Evolutionary conservation across 2,329 filamentous ascomycete species (phyloP), one percentile per base, ranked within the genome.

Genomic region (Chaetothyriales sp.): DNA sequence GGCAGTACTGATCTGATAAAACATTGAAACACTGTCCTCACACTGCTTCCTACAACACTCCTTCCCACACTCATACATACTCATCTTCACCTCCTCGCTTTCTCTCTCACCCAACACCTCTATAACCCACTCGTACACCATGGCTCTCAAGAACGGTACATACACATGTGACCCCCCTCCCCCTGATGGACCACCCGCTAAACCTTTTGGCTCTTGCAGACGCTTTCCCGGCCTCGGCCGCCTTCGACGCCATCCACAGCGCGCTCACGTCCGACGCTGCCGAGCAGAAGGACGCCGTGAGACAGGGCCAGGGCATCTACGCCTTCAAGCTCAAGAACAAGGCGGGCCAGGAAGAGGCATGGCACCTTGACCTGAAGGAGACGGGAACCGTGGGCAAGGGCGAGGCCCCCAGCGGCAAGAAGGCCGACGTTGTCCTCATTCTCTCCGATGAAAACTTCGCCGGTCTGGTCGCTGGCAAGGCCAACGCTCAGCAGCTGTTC

Each of bases 291-390:
- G 83, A 89, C 60, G 89, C 90, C 61, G 83, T 97, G 70, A 90
- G 94, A 72, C 81, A 88, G 67, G 90, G 82, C 66, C 84, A 84
- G 63, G 88, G 85, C 55, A 75, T 97, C 68, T 95, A 94, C 69
- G 83, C 83, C 55, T 97, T 98, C 73, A 88, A 81, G 51, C 75
- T 98, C 60, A 97, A 94, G 78, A 98, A 98, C 77, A 70, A 74
- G 53, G 77, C 77, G 20, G 88, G 87, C 62, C 80, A 89, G 69
- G 82, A 82, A 54, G 82, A 87, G 64, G 85, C 81, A 72, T 98
- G 92, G 92, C 81, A 94, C 74, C 86, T 98, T 62, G 92, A 98
- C 69, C 81, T 98, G 56, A 95, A 95, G 77, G 79, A 94, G 64
- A 85, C 83, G 56, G 92, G 92, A 58, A 78, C 77, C 51, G 89